Percentiles rank a stretch among this genome's conserved stretches.
Conservation (phyloP, 2,329 filamentous ascomycete species). For the Tricladium varicosporioides region DNA sequence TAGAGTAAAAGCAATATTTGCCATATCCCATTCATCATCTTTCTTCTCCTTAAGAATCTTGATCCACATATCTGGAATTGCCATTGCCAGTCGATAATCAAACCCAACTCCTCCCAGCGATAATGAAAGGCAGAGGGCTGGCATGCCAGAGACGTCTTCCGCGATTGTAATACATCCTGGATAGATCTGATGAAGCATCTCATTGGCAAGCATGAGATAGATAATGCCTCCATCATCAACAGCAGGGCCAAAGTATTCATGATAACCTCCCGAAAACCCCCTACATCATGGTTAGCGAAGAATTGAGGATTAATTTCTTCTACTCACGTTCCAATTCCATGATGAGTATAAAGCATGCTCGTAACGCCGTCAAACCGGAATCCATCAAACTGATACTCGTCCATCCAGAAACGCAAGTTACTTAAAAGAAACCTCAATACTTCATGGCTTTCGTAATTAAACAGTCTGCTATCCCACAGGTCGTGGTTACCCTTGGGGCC, state of each 20-base stretch:
- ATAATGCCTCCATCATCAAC: constrained; percentile 93
- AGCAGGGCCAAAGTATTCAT: constrained; percentile 89
- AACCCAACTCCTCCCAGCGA: constrained; percentile 90
- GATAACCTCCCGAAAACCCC: constrained; percentile 95
- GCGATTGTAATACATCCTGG: constrained; percentile 87
- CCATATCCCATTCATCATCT: constrained; percentile 86
- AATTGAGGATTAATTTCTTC: constrained; percentile 40
- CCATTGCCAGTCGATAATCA: constrained; percentile 97
- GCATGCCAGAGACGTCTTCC: constrained; percentile 98
- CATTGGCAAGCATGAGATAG: constrained; percentile 95
- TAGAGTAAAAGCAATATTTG: constrained; percentile 78
- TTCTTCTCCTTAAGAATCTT: constrained; percentile 93
- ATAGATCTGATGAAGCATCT: constrained; percentile 90
- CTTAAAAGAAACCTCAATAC: constrained; percentile 94
- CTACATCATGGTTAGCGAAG: constrained; percentile 42
- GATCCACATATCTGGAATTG: constrained; percentile 98
- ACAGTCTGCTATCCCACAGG: constrained; percentile 92
- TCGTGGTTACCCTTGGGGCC: constrained; percentile 84
- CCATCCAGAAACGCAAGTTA: constrained; percentile 98
- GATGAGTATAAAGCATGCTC: constrained; percentile 94
- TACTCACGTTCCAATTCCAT: constrained; percentile 85
- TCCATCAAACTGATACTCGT: constrained; percentile 93
- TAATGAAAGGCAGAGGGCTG: constrained; percentile 84
- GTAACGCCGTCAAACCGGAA: constrained; percentile 98
- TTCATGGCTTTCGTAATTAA: constrained; percentile 96